Base-by-base conservation (phyloP, 345 rosid species). In the Eucalyptus cloeziana region DNA sequence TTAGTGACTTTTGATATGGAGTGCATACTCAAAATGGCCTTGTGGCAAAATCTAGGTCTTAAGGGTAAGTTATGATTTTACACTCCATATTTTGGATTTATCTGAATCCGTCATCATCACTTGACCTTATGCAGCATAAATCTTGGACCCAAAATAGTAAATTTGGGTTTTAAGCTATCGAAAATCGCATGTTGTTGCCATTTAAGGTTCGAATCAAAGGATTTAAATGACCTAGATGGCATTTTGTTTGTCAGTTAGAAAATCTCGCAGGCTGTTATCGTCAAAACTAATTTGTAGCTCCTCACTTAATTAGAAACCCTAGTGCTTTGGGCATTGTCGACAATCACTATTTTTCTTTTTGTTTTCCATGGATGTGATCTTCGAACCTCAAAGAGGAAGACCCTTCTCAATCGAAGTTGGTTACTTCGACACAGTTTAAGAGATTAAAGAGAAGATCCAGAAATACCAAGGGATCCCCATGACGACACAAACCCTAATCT, bases 371-470 rank as follows among this genome's bases (percentile, higher is more conserved):
- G 97, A 96, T 91, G 94, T 97, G 49, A 90, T 94, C 92, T 93
- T 96, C 83, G 96, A 96, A 45, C 88, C 92, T 40, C 94, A 92
- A 43, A 88, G 89, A 87, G 96, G 96, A 79, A 88, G 88, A 85
- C 89, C 93, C 21, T 96, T 97, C 94, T 90, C 95, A 89, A 95
- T 97, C 87, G 97, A 96, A 93, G 88, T 96, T 40, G 96, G 99
- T 54, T 96, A 89, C 92, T 95, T 92, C 24, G 99, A 97, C 80
- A 93, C 97, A 3, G 94, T 97, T 30, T 90, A 92, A 10, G 96
- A 95, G 86, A 95, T 96, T 93, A 96, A 96, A 90, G 92, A 94
- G 62, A 96, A 97, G 89, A 91, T 97, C 30, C 92, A 94, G 7
- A 96, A 96, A 86, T 94, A 95, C 92, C 95, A 94, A 49, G 92